Conservation (phyloP, 2,329 filamentous ascomycete genomes). For the Mollisiaceae sp. region DNA sequence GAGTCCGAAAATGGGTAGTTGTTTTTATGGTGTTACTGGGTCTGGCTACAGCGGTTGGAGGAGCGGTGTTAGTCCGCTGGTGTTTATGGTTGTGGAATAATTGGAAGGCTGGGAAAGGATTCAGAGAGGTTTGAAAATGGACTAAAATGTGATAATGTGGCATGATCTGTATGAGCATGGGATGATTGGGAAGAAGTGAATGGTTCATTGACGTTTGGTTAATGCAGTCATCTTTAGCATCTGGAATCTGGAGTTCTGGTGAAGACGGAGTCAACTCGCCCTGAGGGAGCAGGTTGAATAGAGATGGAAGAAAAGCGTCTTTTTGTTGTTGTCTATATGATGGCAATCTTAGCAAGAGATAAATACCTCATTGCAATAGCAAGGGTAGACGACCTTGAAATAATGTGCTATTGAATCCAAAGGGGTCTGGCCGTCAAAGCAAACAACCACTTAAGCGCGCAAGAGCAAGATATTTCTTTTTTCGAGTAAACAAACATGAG, state of each 20-base stretch:
- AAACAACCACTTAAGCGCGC: background rate
- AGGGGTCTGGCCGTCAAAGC: background rate
- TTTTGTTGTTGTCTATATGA: too few relatives aligned
- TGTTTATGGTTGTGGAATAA: slow-evolving; percentile 14
- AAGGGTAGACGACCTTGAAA: too few relatives aligned
- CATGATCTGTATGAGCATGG: slow-evolving; percentile 4
- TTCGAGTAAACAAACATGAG: background rate
- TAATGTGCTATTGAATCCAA: background rate
- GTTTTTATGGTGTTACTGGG: slow-evolving; percentile 23
- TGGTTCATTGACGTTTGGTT: background rate
- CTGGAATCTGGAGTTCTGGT: too few relatives aligned
- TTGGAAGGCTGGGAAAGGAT: slow-evolving; percentile 4
- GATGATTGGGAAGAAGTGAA: background rate
- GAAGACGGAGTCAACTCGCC: too few relatives aligned
- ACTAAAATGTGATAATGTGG: background rate
- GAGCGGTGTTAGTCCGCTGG: slow-evolving; percentile 20
- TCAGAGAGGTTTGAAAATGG: background rate
- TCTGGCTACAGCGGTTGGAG: slow-evolving; percentile 16
- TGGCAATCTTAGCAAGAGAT: too few relatives aligned
- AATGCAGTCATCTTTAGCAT: background rate
- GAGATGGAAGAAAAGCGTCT: background rate
- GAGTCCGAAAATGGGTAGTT: slow-evolving; percentile 39
- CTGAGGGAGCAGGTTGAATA: background rate
- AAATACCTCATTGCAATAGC: too few relatives aligned
- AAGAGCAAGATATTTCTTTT: background rate